A percentile compares a stretch with the other conserved stretches of the same genome.
phyloP scores from a whole-genome alignment of 192 early-diverging fungal species.

The Umbelopsis sp. region DNA sequence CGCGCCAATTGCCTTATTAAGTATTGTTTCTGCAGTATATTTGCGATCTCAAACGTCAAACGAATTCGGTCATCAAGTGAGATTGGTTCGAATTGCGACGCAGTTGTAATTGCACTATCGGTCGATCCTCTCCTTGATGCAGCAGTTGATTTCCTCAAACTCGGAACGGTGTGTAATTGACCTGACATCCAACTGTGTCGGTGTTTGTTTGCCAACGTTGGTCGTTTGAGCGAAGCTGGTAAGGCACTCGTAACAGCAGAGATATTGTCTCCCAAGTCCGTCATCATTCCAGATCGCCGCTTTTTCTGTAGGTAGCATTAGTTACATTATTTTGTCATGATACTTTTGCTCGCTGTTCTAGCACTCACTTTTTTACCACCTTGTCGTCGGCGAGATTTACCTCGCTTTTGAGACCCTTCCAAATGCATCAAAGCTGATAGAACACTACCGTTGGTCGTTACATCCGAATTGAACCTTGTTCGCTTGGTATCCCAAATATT shows the following conservation, averaged over 20 bases:
- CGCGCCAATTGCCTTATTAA: slow-evolving; percentile 57
- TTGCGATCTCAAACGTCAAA: slow-evolving; percentile 51
- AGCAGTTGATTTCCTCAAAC: slow-evolving; percentile 21
- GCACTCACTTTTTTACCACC: neutral
- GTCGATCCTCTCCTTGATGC: slow-evolving; percentile 2
- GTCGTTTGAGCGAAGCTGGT: neutral
- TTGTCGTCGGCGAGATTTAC: neutral
- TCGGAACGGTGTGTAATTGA: slow-evolving; percentile 30
- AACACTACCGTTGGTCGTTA: slow-evolving; percentile 1
- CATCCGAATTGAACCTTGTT: neutral
- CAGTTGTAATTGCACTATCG: slow-evolving; percentile 10
- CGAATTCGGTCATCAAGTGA: slow-evolving; percentile 40
- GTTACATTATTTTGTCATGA: neutral
- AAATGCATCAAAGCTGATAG: neutral
- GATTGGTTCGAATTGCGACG: slow-evolving; percentile 8
- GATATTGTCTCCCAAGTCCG: neutral
- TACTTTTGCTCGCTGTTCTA: neutral
- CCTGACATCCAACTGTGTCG: slow-evolving; percentile 3
- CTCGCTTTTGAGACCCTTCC: neutral
- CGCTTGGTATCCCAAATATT: slow-evolving; percentile 1
- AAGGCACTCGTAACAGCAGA: neutral
- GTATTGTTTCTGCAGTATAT: slow-evolving; percentile 65
- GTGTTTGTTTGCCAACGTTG: neutral
- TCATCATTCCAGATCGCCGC: neutral
- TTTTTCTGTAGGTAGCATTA: neutral